Evolutionary conservation across 208 protist species (phyloP).

Genomic region (Trypanosoma conorhini): DNA sequence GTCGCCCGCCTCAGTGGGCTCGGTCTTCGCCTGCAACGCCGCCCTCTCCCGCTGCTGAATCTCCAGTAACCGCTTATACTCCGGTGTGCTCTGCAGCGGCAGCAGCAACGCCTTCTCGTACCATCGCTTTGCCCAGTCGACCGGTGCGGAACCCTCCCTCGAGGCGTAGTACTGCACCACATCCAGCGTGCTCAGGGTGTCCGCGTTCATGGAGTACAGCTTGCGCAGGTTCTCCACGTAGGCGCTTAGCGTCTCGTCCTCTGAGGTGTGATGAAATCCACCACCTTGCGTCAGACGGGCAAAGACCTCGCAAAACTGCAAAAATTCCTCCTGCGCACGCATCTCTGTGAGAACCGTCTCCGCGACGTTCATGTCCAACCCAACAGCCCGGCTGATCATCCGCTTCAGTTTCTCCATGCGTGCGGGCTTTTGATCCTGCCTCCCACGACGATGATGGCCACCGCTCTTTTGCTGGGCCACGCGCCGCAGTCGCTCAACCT

Average conservation of each 20-base stretch:
- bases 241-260: conserved; percentile 69
- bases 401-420: conserved; percentile 37
- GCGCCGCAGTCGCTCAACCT: conserved; percentile 47
- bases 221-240: conserved; percentile 69
- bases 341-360: conserved; percentile 64
- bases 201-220: conserved; percentile 76
- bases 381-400: conserved; percentile 58
- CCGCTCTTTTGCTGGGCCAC: conserved; percentile 25
- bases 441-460: conserved; percentile 1
- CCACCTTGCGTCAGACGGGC: conserved; percentile 65
- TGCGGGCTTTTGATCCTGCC: background rate
- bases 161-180: conserved; percentile 85
- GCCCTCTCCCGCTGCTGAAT: conserved; percentile 49
- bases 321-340: conserved; percentile 75
- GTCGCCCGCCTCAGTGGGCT: background rate
- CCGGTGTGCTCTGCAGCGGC: conserved; percentile 67
- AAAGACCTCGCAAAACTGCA: conserved; percentile 88
- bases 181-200: conserved; percentile 64
- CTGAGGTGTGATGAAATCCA: conserved; percentile 59
- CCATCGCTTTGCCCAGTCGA: conserved; percentile 86
- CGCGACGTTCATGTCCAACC: conserved; percentile 65
- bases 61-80: conserved; percentile 65
- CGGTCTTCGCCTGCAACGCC: conserved; percentile 25
- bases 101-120: conserved; percentile 80
- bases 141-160: conserved; percentile 62